Conservation (phyloP, 192 early-diverging fungal genomes). For the Coemansia sp. region DNA sequence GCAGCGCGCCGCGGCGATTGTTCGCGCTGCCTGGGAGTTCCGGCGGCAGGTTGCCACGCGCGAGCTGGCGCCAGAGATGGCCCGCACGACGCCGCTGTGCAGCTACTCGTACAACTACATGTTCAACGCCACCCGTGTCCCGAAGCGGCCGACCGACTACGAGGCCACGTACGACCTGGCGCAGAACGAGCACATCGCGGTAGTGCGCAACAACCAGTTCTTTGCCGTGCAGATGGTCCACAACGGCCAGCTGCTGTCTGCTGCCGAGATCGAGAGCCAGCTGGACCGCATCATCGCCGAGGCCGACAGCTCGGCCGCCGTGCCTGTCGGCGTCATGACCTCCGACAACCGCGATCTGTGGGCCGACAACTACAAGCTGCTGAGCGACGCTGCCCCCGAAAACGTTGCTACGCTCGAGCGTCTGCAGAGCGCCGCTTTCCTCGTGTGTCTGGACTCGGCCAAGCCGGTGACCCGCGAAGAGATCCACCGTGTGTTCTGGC, state of each 20-base stretch:
- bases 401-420: conserved; percentile 73
- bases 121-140: conserved; percentile 95
- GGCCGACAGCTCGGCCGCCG: conserved; percentile 67
- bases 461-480: conserved; percentile 87
- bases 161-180: conserved; percentile 69
- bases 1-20: conserved; percentile 83
- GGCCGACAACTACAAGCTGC: conserved; percentile 74
- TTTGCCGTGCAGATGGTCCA: conserved; percentile 71
- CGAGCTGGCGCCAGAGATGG: conserved; percentile 78
- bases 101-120: conserved; percentile 92
- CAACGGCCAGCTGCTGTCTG: conserved; percentile 76
- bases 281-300: conserved; percentile 62
- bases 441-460: conserved; percentile 87
- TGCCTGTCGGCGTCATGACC: conserved; percentile 83
- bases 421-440: conserved; percentile 84
- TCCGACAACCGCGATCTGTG: conserved; percentile 93
- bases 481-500: conserved; percentile 85
- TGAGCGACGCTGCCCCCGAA: conserved; percentile 62
- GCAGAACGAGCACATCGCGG: conserved; percentile 78
- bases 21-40: conserved; percentile 88
- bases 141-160: conserved; percentile 78
- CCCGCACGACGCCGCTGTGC: conserved; percentile 74
- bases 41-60: conserved; percentile 72
- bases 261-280: conserved; percentile 80
- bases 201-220: conserved; percentile 91